Base-by-base conservation (phyloP, 2,329 filamentous ascomycete genomes). In the Lizonia empirigonia region DNA sequence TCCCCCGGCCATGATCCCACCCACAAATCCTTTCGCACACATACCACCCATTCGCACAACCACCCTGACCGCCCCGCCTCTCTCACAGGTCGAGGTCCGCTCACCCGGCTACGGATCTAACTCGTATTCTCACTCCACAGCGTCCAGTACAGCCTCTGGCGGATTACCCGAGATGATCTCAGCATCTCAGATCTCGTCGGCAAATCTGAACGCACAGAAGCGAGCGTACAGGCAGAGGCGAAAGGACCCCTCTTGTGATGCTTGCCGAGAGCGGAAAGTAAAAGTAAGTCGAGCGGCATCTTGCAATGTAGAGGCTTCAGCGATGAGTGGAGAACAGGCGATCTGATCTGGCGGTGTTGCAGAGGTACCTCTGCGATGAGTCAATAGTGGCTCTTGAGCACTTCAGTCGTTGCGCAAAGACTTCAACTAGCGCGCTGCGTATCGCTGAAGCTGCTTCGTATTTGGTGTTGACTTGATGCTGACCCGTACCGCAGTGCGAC, bases 211-310 rank as follows among this genome's bases (percentile, higher is more conserved):
- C 62, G 84, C 88, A 24, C 91, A 96, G 73, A 97, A 97, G 74
- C 82, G 94, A 69, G 93, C 94, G 2, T 99, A 97, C 77, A 86
- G 94, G 19, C 94, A 99, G 73, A 82, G 94, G 60, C 84, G 94
- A 62, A 99, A 99, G 71, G 94, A 99, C 66, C 94, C 94, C 1
- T 97, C 91, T 68, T 99, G 94, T 73, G 94, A 99, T 78, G 94
- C 94, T 41, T 99, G 94, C 72, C 85, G 94, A 53, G 94, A 99
- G 69, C 81, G 85, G 37, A 87, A 87, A 75, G 84, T 87, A 59
- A 87, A 87, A 76, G 81, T 83, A 70, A 55, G 69, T 59, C 0
- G 2, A 30, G 19, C 9, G 27, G 8, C 12, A 15, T 30, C 5
- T 30, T n/a, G n/a, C n/a, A n/a, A n/a, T n/a, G n/a, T n/a, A n/a